These are phyloP conservation scores for Aspergillus sp. DNA, from an alignment of 2,329 filamentous ascomycete genomes.

Conservation along the genomic window DNA sequence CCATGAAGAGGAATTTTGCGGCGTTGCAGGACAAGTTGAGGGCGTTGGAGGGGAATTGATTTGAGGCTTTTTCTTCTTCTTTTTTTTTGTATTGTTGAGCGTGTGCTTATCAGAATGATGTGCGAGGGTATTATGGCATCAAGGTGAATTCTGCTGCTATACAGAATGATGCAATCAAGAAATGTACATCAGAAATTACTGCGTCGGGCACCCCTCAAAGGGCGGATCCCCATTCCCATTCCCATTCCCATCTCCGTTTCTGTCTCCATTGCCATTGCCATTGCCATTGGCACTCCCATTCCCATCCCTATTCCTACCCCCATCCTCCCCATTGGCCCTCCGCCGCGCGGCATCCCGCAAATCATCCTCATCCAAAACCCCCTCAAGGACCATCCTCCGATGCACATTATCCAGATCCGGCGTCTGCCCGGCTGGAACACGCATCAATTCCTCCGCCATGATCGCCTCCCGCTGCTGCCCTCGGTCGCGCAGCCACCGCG, in stretches of 20 bases:
- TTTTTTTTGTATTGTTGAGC: rapidly evolving
- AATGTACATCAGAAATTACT: neutral
- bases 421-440: neutral
- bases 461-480: neutral
- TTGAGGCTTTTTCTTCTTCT: neutral
- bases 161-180: no score
- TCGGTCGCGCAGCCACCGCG: neutral
- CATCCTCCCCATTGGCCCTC: no score
- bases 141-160: no score
- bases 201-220: no score
- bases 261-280: no score
- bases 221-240: no score
- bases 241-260: no score
- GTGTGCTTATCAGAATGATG: no score
- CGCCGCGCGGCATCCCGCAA: no score
- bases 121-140: no score
- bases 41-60: slow-evolving; percentile 10
- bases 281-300: neutral
- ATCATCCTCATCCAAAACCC: neutral
- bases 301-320: neutral
- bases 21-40: slow-evolving; percentile 56
- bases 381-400: neutral
- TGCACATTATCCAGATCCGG: neutral
- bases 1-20: slow-evolving; percentile 61
- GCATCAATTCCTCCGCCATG: neutral